Percentiles rank a stretch among this genome's conserved stretches.
Evolutionary conservation across 306 rosid species (phyloP).

Genomic region (Vachellia pachyceras): DNA sequence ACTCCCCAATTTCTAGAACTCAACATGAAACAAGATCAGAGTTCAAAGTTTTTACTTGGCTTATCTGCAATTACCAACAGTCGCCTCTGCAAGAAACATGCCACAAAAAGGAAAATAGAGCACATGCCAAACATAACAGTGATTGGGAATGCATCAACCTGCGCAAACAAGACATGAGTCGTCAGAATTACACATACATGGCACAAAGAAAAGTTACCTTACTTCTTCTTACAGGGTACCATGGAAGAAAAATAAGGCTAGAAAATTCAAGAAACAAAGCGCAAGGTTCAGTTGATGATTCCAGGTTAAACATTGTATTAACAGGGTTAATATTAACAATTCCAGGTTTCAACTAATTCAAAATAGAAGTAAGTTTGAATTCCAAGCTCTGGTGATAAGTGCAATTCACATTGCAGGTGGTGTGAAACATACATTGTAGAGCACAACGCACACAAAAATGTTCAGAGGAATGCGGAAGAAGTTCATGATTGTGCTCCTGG

Average conservation of each 20-base stretch:
- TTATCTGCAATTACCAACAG: constrained; percentile 79
- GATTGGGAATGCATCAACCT: constrained; percentile 98
- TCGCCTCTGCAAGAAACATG: constrained; percentile 86
- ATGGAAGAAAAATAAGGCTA: not conserved
- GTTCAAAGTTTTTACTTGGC: constrained; percentile 67
- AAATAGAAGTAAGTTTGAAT: constrained; percentile 21
- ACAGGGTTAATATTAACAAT: not conserved
- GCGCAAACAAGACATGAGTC: constrained; percentile 43
- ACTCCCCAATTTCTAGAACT: constrained; percentile 16
- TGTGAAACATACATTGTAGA: constrained; percentile 83
- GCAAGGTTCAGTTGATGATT: constrained; percentile 17
- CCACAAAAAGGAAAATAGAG: constrained; percentile 89
- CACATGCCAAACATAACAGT: constrained; percentile 97
- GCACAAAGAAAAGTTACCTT: not conserved
- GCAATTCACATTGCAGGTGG: constrained; percentile 21
- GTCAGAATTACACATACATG: constrained; percentile 33
- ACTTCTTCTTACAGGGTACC: not conserved
- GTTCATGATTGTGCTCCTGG: constrained; percentile 99
- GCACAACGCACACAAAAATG: constrained; percentile 89
- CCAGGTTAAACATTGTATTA: constrained; percentile 14
- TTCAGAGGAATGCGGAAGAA: constrained; percentile 98
- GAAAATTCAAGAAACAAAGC: constrained; percentile 18
- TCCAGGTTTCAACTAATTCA: constrained; percentile 24
- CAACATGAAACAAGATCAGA: constrained; percentile 30
- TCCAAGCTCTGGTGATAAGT: constrained; percentile 1